Evolutionary conservation across 2,329 filamentous ascomycete genomes (phyloP).

Genomic region (Ascochyta rabiei): DNA sequence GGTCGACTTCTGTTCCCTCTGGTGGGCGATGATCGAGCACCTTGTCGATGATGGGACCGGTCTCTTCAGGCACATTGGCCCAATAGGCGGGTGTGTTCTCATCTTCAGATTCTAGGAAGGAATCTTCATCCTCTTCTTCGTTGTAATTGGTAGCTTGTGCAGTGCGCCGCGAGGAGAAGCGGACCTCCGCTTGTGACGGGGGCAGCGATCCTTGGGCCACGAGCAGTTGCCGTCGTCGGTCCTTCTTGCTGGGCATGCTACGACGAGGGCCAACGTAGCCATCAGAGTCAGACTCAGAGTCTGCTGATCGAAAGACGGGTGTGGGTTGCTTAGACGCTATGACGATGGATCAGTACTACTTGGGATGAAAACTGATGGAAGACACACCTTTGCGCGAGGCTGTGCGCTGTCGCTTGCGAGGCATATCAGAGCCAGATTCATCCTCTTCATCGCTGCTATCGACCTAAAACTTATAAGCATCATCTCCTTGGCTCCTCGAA

Average conservation of each 20-base stretch:
- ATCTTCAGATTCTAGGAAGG: conserved; percentile 63
- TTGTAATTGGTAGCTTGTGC: conserved; percentile 75
- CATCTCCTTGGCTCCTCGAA: conserved; percentile 13
- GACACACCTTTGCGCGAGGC: conserved; percentile 67
- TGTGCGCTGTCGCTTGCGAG: conserved; percentile 70
- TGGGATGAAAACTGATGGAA: conserved; percentile 16
- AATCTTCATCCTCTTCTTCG: conserved; percentile 67
- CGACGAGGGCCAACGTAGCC: conserved; percentile 80
- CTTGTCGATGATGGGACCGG: conserved; percentile 84
- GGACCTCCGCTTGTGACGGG: conserved; percentile 76
- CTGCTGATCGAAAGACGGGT: conserved; percentile 61
- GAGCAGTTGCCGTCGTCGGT: conserved; percentile 72
- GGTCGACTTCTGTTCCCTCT: conserved; percentile 60
- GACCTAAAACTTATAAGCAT: conserved; percentile 51
- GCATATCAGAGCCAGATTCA: conserved; percentile 67
- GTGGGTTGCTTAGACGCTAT: conserved; percentile 58
- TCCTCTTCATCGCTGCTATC: conserved; percentile 72
- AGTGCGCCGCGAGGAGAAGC: conserved; percentile 87
- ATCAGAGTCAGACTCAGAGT: conserved; percentile 66
- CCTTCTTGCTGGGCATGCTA: conserved; percentile 72
- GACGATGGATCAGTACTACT: conserved; percentile 56
- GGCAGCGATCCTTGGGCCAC: conserved; percentile 64
- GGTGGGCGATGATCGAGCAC: conserved; percentile 85
- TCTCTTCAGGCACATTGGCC: conserved; percentile 72
- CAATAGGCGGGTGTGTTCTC: conserved; percentile 74